phyloP scores from a whole-genome alignment of 495 filamentous ascomycete species.

The Neurospora sp. region DNA sequence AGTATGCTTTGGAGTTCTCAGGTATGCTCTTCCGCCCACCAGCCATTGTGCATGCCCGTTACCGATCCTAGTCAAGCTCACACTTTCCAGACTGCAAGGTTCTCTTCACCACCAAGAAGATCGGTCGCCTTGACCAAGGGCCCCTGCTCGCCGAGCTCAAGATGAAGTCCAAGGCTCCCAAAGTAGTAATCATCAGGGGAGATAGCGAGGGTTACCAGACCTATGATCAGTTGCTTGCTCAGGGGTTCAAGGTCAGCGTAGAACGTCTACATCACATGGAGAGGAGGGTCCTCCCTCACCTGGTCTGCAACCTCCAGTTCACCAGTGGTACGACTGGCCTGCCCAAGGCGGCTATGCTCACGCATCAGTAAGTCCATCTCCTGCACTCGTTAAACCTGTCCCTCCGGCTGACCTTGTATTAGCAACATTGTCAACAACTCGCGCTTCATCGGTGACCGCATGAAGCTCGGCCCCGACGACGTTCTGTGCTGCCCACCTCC shows the following conservation, averaged over 20 bases:
- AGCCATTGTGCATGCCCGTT: not conserved
- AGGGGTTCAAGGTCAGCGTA: slow-evolving; percentile 30
- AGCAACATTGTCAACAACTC: slow-evolving; percentile 64
- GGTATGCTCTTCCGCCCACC: slow-evolving; percentile 27
- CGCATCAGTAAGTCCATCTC: slow-evolving; percentile 45
- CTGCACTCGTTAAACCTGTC: not conserved
- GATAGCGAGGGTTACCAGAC: slow-evolving; percentile 38
- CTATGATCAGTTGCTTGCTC: slow-evolving; percentile 40
- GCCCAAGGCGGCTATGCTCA: slow-evolving; percentile 67
- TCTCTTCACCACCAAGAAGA: slow-evolving; percentile 53
- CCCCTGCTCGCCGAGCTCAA: slow-evolving; percentile 42
- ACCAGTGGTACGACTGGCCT: slow-evolving; percentile 61
- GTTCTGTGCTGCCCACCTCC: slow-evolving; percentile 61
- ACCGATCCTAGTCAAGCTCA: not conserved
- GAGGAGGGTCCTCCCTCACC: slow-evolving; percentile 41
- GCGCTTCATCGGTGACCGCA: slow-evolving; percentile 57
- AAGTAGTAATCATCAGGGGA: slow-evolving; percentile 47
- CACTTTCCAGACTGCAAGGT: slow-evolving; percentile 40
- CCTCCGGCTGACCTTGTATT: not conserved
- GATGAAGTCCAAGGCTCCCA: slow-evolving; percentile 24
- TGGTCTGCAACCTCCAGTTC: slow-evolving; percentile 62
- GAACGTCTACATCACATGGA: slow-evolving; percentile 24
- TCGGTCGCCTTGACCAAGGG: slow-evolving; percentile 45
- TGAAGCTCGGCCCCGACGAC: slow-evolving; percentile 51
- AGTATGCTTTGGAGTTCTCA: slow-evolving; percentile 53